phyloP scores from a whole-genome alignment of 148 eudicot genomes.

The Rhododendron henanense region DNA sequence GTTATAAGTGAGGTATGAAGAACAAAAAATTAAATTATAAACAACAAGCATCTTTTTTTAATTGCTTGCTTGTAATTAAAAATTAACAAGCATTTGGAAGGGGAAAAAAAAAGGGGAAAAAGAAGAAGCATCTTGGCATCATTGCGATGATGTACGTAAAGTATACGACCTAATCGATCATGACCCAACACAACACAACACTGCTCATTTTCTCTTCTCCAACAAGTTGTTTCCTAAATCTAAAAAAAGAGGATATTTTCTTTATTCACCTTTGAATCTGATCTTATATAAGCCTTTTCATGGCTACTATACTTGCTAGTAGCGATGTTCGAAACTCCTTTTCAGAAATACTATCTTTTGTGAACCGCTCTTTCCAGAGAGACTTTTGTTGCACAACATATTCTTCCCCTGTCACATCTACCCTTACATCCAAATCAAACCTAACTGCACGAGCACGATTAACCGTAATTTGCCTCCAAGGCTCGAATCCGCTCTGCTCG shows the following conservation, averaged over 20 bases:
- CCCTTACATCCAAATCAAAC: background rate
- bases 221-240: background rate
- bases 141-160: background rate
- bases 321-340: background rate
- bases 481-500: no score
- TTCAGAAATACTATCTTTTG: background rate
- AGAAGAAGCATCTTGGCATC: background rate
- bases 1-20: background rate
- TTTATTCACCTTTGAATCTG: conserved; percentile 6
- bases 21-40: background rate
- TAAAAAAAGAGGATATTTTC: background rate
- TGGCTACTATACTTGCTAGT: background rate
- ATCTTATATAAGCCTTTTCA: background rate
- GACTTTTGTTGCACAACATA: background rate
- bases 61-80: no score
- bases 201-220: background rate
- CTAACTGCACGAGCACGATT: background rate
- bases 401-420: background rate
- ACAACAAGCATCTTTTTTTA: no score
- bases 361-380: background rate
- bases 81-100: background rate
- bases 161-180: background rate
- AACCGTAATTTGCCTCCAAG: background rate
- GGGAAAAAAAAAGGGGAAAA: background rate
- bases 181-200: no score